Conservation (phyloP, 1,284 basidiomycete genomes). For the Ustanciosporium gigantosporum region DNA sequence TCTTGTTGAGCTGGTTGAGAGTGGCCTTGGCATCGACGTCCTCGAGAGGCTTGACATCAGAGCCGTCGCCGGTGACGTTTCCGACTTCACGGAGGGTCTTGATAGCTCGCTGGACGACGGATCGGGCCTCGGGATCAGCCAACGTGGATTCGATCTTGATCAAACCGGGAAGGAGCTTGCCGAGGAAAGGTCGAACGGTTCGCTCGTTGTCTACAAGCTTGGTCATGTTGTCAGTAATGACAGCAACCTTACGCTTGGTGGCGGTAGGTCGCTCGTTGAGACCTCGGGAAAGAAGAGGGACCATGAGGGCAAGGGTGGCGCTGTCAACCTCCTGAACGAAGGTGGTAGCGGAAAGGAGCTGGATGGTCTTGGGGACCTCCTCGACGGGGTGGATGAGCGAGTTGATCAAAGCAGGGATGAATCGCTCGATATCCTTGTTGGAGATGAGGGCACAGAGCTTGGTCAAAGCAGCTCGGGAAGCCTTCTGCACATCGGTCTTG, state of each 20-base stretch:
- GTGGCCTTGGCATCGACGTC: conserved; percentile 52
- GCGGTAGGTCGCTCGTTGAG: conserved; percentile 65
- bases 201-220: conserved; percentile 62
- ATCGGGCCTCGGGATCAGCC: conserved; percentile 60
- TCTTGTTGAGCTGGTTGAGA: conserved; percentile 47
- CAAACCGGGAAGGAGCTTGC: conserved; percentile 60
- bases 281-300: conserved; percentile 94
- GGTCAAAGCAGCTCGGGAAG: conserved; percentile 89
- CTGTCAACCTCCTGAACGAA: conserved; percentile 99
- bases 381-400: conserved; percentile 98
- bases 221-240: conserved; percentile 62
- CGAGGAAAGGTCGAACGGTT: conserved; percentile 60
- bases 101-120: conserved; percentile 60
- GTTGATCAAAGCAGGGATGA: conserved; percentile 85
- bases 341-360: conserved; percentile 96
- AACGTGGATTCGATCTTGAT: conserved; percentile 61
- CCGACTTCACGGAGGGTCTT: conserved; percentile 58
- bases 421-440: conserved; percentile 95
- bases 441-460: conserved; percentile 73
- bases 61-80: conserved; percentile 58
- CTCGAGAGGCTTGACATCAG: conserved; percentile 58
- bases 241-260: conserved; percentile 61
- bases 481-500: conserved; percentile 99
- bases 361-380: conserved; percentile 95
- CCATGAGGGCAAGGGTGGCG: conserved; percentile 97